Evolutionary conservation across 2,329 filamentous ascomycete genomes (phyloP).

Genomic region (Trichoderma arundinaceum): DNA sequence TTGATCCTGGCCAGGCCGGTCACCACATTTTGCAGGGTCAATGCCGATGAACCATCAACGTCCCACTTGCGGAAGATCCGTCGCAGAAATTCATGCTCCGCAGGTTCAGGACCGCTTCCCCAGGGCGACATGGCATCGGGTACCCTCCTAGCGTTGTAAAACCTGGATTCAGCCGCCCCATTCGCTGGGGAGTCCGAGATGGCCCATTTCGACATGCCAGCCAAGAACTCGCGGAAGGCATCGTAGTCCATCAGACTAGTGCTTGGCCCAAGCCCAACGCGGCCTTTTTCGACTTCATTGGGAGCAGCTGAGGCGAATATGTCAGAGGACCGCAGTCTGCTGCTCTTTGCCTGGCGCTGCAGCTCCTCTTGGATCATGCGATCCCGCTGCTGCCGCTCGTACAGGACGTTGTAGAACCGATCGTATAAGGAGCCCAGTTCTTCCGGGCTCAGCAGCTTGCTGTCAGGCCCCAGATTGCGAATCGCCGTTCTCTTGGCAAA

Average conservation of each 20-base stretch:
- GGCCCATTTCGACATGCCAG: slow-evolving; percentile 89
- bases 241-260: slow-evolving; percentile 97
- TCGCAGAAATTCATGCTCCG: slow-evolving; percentile 93
- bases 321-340: slow-evolving; percentile 49
- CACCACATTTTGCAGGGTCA: slow-evolving; percentile 91
- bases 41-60: slow-evolving; percentile 72
- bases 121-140: slow-evolving; percentile 56
- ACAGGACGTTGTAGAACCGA: slow-evolving; percentile 88
- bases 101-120: slow-evolving; percentile 68
- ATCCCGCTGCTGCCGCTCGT: slow-evolving; percentile 86
- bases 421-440: slow-evolving; percentile 93
- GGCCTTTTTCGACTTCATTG: slow-evolving; percentile 75
- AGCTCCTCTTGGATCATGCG: slow-evolving; percentile 78
- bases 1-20: slow-evolving; percentile 89
- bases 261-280: slow-evolving; percentile 86
- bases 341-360: slow-evolving; percentile 67
- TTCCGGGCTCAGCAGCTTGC: slow-evolving; percentile 83
- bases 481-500: slow-evolving; percentile 98
- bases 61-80: slow-evolving; percentile 91
- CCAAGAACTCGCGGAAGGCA: slow-evolving; percentile 91
- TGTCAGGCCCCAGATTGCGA: slow-evolving; percentile 91
- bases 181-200: slow-evolving; percentile 80
- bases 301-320: slow-evolving; percentile 45
- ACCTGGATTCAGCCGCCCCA: slow-evolving; percentile 58
- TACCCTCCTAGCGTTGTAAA: slow-evolving; percentile 59